Evolutionary conservation across 306 rosid genomes (phyloP).

Genomic region (Lathyrus tuberosus): DNA sequence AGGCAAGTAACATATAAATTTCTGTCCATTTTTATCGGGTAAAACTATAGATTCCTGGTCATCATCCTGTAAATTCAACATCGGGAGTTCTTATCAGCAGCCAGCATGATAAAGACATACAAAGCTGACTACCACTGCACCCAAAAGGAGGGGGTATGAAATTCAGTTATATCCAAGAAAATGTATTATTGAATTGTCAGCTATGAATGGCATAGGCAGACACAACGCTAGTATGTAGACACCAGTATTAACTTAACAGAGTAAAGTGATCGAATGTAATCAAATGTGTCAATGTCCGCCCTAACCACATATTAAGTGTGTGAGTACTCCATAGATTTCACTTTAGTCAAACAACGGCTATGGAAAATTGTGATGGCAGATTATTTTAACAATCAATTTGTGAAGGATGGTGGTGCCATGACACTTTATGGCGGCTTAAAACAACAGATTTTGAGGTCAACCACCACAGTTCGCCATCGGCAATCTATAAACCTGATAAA

Average conservation of each 20-base stretch:
- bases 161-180: slow-evolving; percentile 17
- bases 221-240: background rate
- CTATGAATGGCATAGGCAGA: background rate
- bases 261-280: background rate
- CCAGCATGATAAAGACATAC: background rate
- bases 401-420: background rate
- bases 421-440: background rate
- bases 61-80: slow-evolving; percentile 61
- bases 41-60: slow-evolving; percentile 80
- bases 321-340: background rate
- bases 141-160: background rate
- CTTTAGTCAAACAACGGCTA: background rate
- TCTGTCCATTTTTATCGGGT: slow-evolving; percentile 75
- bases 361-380: no score
- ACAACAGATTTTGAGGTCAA: background rate
- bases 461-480: background rate
- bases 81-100: slow-evolving; percentile 4
- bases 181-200: background rate
- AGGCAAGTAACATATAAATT: slow-evolving; percentile 82
- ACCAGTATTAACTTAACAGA: background rate
- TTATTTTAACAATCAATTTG: no score
- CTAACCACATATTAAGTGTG: background rate
- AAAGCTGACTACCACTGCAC: background rate
- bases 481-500: background rate
- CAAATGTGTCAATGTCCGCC: background rate